phyloP scores from a whole-genome alignment of 192 early-diverging fungal species.

The Geranomyces variabilis region DNA sequence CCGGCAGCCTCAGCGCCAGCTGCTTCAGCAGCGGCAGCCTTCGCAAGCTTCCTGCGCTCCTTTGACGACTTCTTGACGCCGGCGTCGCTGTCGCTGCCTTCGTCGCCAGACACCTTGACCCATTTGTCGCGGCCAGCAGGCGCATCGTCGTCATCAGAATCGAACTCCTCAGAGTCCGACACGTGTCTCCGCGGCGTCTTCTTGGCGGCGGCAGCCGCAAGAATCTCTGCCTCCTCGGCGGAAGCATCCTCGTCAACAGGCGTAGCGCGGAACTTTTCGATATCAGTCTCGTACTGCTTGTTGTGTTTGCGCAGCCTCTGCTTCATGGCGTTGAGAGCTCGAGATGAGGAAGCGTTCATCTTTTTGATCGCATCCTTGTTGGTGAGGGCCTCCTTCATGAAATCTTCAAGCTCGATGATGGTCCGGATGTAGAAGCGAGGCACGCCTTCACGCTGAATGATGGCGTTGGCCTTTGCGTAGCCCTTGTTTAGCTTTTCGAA shows the following conservation, averaged over 20 bases:
- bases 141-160: constrained; percentile 49
- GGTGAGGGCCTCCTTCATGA: constrained; percentile 63
- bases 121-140: constrained; percentile 65
- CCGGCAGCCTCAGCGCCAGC: constrained; percentile 32
- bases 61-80: constrained; percentile 25
- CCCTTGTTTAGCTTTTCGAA: constrained; percentile 83
- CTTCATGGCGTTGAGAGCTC: constrained; percentile 90
- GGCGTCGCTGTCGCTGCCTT: constrained; percentile 19
- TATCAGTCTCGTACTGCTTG: constrained; percentile 73
- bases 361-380: constrained; percentile 79
- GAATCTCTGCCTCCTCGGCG: constrained; percentile 46
- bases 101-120: constrained; percentile 14
- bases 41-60: constrained; percentile 18
- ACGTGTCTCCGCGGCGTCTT: constrained; percentile 37
- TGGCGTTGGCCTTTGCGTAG: constrained; percentile 63
- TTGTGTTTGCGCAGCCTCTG: constrained; percentile 88
- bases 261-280: constrained; percentile 66
- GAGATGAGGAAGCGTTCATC: constrained; percentile 79
- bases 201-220: constrained; percentile 13
- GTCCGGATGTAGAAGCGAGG: constrained; percentile 78
- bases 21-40: constrained; percentile 15
- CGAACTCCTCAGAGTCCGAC: constrained; percentile 56
- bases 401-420: constrained; percentile 78
- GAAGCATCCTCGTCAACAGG: constrained; percentile 58
- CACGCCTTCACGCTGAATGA: constrained; percentile 55